Base-by-base conservation (phyloP, 257 asterid species). In the Plantago elongata region DNA sequence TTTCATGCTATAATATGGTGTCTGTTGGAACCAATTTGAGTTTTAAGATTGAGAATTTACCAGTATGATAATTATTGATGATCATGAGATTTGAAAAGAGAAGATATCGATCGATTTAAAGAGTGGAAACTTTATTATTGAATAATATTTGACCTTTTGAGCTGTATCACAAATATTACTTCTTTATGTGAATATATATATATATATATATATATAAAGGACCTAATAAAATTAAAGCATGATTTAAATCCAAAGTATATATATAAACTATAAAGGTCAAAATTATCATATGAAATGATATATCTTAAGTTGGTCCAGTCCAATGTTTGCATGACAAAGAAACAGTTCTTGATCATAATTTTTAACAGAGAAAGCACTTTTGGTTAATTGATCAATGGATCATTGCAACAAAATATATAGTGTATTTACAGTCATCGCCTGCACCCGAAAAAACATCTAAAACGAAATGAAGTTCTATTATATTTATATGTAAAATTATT, bases 231-330 rank as follows among this genome's bases (percentile, higher is more conserved):
- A 63, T 54, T 51, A 52, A 27, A 30, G 81, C 69, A 72, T 61
- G 60, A 47, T 56, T 38, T 52, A 49, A 74, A 61, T 51, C 57
- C 54, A 22, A 22, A 34, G 8, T 7, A 22, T 22, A 34, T 7
- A n/a, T n/a, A n/a, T n/a, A n/a, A n/a, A n/a, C n/a, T n/a, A n/a
- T 34, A 7, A 49, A 56, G 57, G 48, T 57, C 54, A 61, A 61
- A 65, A 56, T 63, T 40, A 68, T 61, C 54, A 67, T 37, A 57
- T 75, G 70, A 74, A 70, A 69, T 79, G 57, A 69, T 75, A 69
- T 75, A 72, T 61, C 40, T 5, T 34, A 3, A 34, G 5, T 68
- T 63, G 16, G 59, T 60, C 54, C 37, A 69, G 59, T 72, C 65
- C 29, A 52, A 62, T 69, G 71, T 78, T 71, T 43, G 67, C 48